Conservation (phyloP, 2,329 filamentous ascomycete genomes). For the Xylaria sp. region DNA sequence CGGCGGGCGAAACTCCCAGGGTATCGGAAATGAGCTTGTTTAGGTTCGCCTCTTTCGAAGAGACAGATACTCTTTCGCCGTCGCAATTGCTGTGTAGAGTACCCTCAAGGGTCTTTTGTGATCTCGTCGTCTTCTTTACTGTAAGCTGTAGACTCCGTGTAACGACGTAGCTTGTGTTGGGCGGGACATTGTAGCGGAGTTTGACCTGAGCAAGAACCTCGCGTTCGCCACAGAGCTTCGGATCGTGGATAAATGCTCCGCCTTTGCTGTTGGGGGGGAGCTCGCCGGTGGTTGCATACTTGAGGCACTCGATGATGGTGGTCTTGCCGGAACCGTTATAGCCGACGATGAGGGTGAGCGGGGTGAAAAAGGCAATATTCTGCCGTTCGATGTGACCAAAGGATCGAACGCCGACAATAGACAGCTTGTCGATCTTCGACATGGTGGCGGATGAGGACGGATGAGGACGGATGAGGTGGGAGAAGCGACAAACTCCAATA, state of each 20-base stretch:
- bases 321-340: slow-evolving; percentile 99
- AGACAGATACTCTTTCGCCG: slow-evolving; percentile 82
- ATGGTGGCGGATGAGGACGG: slow-evolving; percentile 51
- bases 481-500: slow-evolving; percentile 11
- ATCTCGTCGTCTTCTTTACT: slow-evolving; percentile 81
- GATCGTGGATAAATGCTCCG: slow-evolving; percentile 96
- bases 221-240: slow-evolving; percentile 89
- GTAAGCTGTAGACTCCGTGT: slow-evolving; percentile 87
- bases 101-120: slow-evolving; percentile 86
- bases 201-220: slow-evolving; percentile 93
- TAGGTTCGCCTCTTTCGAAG: slow-evolving; percentile 82
- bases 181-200: slow-evolving; percentile 83
- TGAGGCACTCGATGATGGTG: slow-evolving; percentile 98
- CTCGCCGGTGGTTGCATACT: slow-evolving; percentile 96
- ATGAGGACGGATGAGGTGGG: slow-evolving; percentile 11
- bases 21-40: slow-evolving; percentile 86
- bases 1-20: slow-evolving; percentile 87
- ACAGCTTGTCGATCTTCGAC: slow-evolving; percentile 91
- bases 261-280: slow-evolving; percentile 90
- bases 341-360: slow-evolving; percentile 94
- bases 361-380: slow-evolving; percentile 87
- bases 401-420: slow-evolving; percentile 84
- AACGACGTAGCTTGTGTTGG: slow-evolving; percentile 81
- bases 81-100: slow-evolving; percentile 79
- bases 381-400: slow-evolving; percentile 82